These are phyloP conservation scores for Camptophora hylomeconis DNA, from an alignment of 2,329 filamentous ascomycete species.

Conservation along the genomic window DNA sequence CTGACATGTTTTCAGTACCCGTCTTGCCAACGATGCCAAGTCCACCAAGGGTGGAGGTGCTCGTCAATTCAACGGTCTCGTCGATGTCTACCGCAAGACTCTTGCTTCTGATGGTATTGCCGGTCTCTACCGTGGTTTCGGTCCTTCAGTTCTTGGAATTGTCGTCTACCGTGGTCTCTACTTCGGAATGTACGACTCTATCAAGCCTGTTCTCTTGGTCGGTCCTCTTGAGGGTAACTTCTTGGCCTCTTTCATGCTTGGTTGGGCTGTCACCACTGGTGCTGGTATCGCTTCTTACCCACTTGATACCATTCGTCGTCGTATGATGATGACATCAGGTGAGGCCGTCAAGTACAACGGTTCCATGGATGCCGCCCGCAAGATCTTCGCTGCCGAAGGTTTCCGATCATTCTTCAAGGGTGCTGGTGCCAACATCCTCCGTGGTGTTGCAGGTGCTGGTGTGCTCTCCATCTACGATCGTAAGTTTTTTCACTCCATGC, in stretches of 20 bases:
- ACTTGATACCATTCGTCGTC: slow-evolving; percentile 99
- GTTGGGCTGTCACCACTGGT: slow-evolving; percentile 99
- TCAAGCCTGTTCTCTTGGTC: slow-evolving; percentile 96
- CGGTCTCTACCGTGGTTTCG: slow-evolving; percentile 99
- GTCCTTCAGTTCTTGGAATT: slow-evolving; percentile 97
- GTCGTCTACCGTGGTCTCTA: slow-evolving; percentile 99
- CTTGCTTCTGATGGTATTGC: slow-evolving; percentile 95
- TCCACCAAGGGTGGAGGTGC: slow-evolving; percentile 90
- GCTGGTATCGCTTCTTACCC: slow-evolving; percentile 99
- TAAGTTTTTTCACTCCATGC: slow-evolving; percentile 7
- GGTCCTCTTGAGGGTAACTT: slow-evolving; percentile 94
- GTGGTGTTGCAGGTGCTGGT: slow-evolving; percentile 99
- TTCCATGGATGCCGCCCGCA: slow-evolving; percentile 84
- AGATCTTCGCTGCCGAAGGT: slow-evolving; percentile 96
- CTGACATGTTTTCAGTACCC: slow-evolving; percentile 52
- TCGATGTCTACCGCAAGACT: slow-evolving; percentile 99
- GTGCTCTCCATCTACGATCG: slow-evolving; percentile 99
- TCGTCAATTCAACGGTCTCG: slow-evolving; percentile 98
- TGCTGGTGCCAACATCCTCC: slow-evolving; percentile 99
- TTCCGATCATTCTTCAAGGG: slow-evolving; percentile 99
- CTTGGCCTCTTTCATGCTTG: slow-evolving; percentile 96
- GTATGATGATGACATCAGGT: slow-evolving; percentile 99
- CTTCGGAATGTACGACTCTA: slow-evolving; percentile 99
- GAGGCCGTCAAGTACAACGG: slow-evolving; percentile 99
- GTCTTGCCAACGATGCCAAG: slow-evolving; percentile 99